Percentiles rank a stretch among this genome's conserved stretches.
These are phyloP conservation scores for Dactylellina parvicollis DNA, from an alignment of 2,329 filamentous ascomycete species.

Conservation along the genomic window DNA sequence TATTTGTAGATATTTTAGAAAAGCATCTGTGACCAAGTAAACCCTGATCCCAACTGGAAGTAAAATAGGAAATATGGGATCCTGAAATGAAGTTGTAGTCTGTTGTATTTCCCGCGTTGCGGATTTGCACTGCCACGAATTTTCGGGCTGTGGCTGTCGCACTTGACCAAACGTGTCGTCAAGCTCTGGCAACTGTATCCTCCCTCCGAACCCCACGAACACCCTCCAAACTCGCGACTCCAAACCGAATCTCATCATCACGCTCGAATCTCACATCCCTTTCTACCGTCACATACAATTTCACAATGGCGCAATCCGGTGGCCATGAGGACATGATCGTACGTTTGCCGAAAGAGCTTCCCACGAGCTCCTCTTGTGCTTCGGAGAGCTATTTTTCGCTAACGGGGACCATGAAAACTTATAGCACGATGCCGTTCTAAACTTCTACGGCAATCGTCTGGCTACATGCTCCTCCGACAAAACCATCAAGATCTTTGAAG, in stretches of 20 bases:
- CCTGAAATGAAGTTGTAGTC: background rate
- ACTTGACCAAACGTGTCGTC: conserved; percentile 54
- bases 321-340: conserved; percentile 54
- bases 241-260: background rate
- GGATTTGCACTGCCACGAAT: conserved; percentile 31
- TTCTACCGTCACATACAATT: conserved; percentile 9
- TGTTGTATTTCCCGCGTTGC: conserved; percentile 51
- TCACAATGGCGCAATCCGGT: conserved; percentile 53
- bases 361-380: background rate
- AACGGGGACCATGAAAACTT: background rate
- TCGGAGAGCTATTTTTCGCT: background rate
- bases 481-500: conserved; percentile 99
- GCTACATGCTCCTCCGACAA: conserved; percentile 98
- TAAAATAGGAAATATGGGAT: too few relatives aligned
- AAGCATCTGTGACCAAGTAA: too few relatives aligned
- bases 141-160: conserved; percentile 25
- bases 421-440: conserved; percentile 95
- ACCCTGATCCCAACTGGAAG: too few relatives aligned
- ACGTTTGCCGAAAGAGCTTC: conserved; percentile 9
- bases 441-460: conserved; percentile 96
- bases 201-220: conserved; percentile 5
- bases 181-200: conserved; percentile 53
- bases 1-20: too few relatives aligned
- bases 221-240: conserved; percentile 15
- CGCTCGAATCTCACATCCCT: background rate